Base-by-base conservation (phyloP, 345 rosid genomes). In the Eucalyptus rudis region DNA sequence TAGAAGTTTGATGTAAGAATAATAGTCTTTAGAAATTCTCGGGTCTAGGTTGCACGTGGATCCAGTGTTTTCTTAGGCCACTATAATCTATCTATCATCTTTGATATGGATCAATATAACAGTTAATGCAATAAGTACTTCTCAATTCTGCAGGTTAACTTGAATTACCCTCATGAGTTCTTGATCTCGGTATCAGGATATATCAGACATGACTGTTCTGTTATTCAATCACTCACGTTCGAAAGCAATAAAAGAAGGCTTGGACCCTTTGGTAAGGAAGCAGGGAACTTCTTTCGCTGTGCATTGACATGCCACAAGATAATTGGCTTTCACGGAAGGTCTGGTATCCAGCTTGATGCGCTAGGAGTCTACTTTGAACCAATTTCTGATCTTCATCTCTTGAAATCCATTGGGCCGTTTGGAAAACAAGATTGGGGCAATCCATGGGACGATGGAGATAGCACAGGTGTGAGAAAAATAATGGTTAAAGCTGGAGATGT, bases 401-500 rank as follows among this genome's bases (percentile, higher is more conserved):
- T 47, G 49, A 47, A 10, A 47, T 56, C 25, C 62, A 10, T 47
- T 47, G 49, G 49, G 4, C 49, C 49, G 0, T 47, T 47, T 47
- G 49, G 49, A 47, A 4, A 4, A 47, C 13, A 47, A 10, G 49
- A 2, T 10, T n/a, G n/a, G n/a, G 49, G 13, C 13, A 1, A 1
- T 47, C 49, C 13, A 47, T 47, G 49, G 49, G 49, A 47, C 49
- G 49, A 47, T 47, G 49, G 49, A 47, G 13, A 47, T 47, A 47
- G 49, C 62, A 25, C 49, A 0, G 49, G 49, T 47, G 49, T 47
- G 49, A 47, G 49, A 47, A 47, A 47, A 47, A 10, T 47, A 47
- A 3, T 47, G 1, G 13, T 47, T 1, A 47, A 47, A 47, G 0
- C 1, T 47, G 49, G 49, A 47, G 0, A 0, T 3, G 49, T 47